A percentile compares a stretch with the other conserved stretches of the same genome.
phyloP scores from a whole-genome alignment of 345 rosid genomes.

The Dipteronia sinensis region DNA sequence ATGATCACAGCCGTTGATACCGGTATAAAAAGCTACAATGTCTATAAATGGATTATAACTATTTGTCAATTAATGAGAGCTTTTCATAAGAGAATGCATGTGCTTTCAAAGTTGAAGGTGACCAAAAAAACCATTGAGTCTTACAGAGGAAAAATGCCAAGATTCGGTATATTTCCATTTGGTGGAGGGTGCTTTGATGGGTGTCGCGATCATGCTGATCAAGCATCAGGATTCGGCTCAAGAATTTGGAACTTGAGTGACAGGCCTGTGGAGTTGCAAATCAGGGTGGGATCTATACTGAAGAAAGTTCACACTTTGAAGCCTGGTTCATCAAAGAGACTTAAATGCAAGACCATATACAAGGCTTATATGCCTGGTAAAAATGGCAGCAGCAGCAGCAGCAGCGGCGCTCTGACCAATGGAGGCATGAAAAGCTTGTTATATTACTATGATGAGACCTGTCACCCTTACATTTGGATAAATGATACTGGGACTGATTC shows the following conservation, averaged over 20 bases:
- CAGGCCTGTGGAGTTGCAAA: constrained; percentile 70
- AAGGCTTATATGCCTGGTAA: constrained; percentile 64
- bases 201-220: constrained; percentile 60
- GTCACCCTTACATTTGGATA: constrained; percentile 85
- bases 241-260: constrained; percentile 81
- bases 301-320: constrained; percentile 77
- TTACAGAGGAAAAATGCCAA: constrained; percentile 40
- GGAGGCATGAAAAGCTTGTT: constrained; percentile 61
- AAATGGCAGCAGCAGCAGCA: constrained; percentile 16
- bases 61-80: constrained; percentile 4
- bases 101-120: constrained; percentile 38
- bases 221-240: constrained; percentile 53
- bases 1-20: constrained; percentile 32
- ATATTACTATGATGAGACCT: constrained; percentile 73
- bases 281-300: constrained; percentile 80
- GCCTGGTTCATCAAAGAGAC: constrained; percentile 79
- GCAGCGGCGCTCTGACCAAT: background rate
- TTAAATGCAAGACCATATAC: constrained; percentile 73
- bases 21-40: background rate
- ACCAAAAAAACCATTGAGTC: constrained; percentile 41
- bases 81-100: constrained; percentile 18
- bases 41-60: background rate
- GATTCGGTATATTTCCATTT: constrained; percentile 41
- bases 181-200: constrained; percentile 68
- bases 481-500: constrained; percentile 71